Conservation (phyloP, 345 rosid genomes). For the Salix koriyanagi region DNA sequence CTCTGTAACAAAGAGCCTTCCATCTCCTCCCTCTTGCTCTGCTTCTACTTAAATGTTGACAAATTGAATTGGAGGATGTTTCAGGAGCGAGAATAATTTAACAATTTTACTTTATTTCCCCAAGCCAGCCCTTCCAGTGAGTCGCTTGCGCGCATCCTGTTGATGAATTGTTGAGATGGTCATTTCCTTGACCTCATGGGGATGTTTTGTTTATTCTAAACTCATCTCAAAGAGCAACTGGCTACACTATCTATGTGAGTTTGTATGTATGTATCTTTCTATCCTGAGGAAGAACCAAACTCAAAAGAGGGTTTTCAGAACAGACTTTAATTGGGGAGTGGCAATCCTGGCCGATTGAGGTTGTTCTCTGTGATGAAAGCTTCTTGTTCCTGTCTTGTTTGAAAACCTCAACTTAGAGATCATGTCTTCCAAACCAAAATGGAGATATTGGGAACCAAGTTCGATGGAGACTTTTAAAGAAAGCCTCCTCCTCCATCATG, state of each 20-base stretch:
- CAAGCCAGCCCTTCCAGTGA: background rate
- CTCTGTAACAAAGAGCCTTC: background rate
- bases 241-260: no score
- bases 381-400: no score
- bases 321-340: background rate
- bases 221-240: no score
- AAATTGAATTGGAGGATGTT: background rate
- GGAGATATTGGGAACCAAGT: background rate
- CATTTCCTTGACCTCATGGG: background rate
- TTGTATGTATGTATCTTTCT: no score
- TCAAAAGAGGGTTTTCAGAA: background rate
- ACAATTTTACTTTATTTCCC: background rate
- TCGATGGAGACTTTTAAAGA: no score
- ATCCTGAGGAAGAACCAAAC: no score
- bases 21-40: background rate
- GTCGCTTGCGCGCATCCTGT: background rate
- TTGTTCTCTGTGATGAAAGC: background rate
- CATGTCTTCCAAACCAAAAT: background rate
- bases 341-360: background rate
- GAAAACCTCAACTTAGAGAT: no score
- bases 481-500: background rate
- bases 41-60: background rate
- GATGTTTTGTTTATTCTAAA: background rate
- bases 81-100: background rate
- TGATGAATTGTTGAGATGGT: background rate